phyloP scores from a whole-genome alignment of 1,284 basidiomycete genomes.

The Cutaneotrichosporon mucoides region DNA sequence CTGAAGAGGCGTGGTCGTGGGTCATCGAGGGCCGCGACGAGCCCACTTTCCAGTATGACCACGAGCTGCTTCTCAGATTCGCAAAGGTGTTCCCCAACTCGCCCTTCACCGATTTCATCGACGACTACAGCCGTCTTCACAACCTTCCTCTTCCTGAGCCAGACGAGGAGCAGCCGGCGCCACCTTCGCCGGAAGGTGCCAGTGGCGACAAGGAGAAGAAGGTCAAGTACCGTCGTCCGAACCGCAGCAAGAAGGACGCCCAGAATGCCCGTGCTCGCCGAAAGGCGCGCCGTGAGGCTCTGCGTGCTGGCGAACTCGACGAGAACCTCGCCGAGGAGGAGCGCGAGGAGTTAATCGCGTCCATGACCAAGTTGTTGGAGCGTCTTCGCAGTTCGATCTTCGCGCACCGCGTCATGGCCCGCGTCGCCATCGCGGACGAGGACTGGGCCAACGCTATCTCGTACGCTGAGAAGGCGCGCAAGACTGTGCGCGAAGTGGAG shows the following conservation, averaged over 20 bases:
- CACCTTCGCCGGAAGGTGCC: constrained; percentile 4
- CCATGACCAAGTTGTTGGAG: constrained; percentile 40
- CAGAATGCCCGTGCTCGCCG: constrained; percentile 36
- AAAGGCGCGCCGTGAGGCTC: constrained; percentile 29
- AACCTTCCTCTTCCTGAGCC: constrained; percentile 54
- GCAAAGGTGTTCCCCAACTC: constrained; percentile 64
- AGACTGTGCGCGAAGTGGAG: constrained; percentile 59
- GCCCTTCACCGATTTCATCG: constrained; percentile 59
- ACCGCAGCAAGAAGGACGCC: constrained; percentile 10
- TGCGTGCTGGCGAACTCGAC: constrained; percentile 32
- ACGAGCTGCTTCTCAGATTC: constrained; percentile 61
- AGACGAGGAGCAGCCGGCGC: constrained; percentile 49
- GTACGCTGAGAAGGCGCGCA: constrained; percentile 65
- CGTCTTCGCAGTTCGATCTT: constrained; percentile 61
- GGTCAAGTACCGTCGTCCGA: constrained; percentile 6
- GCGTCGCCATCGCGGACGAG: constrained; percentile 67
- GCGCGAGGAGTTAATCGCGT: constrained; percentile 41
- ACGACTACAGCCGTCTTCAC: constrained; percentile 64
- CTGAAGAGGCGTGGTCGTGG: constrained; percentile 50
- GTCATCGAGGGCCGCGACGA: constrained; percentile 72
- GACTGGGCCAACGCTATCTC: constrained; percentile 75
- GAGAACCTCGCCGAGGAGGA: constrained; percentile 42
- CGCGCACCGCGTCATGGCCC: constrained; percentile 65
- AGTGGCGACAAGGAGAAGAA: constrained; percentile 20
- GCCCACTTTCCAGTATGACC: constrained; percentile 64